Conservation (phyloP, 1,284 basidiomycete species). For the Trichosporon faecale region DNA sequence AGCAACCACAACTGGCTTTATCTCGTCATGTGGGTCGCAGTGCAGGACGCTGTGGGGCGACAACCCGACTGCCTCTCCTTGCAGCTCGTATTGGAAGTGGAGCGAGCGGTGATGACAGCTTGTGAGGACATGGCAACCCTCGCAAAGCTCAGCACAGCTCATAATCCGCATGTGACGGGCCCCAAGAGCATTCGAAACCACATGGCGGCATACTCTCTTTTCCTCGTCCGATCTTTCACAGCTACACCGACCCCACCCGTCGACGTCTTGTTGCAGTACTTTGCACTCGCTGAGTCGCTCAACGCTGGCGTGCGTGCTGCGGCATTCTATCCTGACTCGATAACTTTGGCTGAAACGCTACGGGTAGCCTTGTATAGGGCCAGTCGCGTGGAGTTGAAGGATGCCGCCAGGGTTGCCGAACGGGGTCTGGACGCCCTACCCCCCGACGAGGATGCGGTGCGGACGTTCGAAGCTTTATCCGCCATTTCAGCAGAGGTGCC, state of each 20-base stretch:
- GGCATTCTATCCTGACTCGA: conserved; percentile 12
- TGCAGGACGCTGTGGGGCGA: conserved; percentile 12
- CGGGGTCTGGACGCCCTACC: conserved; percentile 11
- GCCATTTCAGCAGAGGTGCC: background rate
- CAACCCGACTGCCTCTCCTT: background rate
- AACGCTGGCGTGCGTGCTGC: conserved; percentile 13
- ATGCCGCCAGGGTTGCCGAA: conserved; percentile 16
- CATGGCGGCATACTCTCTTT: conserved; percentile 18
- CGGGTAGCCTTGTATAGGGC: conserved; percentile 11
- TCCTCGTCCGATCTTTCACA: conserved; percentile 10
- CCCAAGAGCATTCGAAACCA: conserved; percentile 18
- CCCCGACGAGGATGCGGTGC: background rate
- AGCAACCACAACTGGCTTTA: conserved; percentile 17
- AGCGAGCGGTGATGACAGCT: conserved; percentile 11
- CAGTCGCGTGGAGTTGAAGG: background rate
- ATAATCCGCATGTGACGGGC: conserved; percentile 3
- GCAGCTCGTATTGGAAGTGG: background rate
- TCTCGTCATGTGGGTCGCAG: conserved; percentile 18
- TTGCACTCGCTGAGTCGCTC: conserved; percentile 16
- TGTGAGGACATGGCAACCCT: conserved; percentile 16
- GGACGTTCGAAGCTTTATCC: background rate
- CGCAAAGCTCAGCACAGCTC: conserved; percentile 7
- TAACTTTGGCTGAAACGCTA: conserved; percentile 13
- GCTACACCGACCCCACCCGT: conserved; percentile 2
- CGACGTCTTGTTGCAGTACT: conserved; percentile 11